Conservation (phyloP, 179 eudicot genomes). For the Patellifolia procumbens region DNA sequence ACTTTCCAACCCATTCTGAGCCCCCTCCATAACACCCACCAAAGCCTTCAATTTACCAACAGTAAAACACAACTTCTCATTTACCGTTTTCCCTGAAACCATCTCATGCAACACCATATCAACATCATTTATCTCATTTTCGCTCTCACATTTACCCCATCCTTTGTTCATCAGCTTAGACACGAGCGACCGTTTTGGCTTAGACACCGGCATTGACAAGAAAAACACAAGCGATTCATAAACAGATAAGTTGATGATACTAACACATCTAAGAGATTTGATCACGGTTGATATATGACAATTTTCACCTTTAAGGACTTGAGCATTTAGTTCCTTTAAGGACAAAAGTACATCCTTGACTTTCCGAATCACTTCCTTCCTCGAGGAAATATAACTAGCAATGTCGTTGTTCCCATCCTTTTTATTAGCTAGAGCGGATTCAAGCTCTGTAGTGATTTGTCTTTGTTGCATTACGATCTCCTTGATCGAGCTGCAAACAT, state of each 20-base stretch:
- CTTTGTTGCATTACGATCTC: conserved; percentile 13
- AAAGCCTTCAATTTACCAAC: conserved; percentile 17
- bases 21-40: conserved; percentile 5
- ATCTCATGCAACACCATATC: conserved; percentile 25
- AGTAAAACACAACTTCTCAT: conserved; percentile 6
- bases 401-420: neutral
- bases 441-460: neutral
- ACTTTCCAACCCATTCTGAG: conserved; percentile 28
- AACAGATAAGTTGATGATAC: conserved; percentile 28
- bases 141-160: neutral
- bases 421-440: neutral
- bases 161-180: conserved; percentile 26
- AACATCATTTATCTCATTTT: conserved; percentile 20
- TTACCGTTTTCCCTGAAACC: neutral
- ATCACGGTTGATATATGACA: conserved; percentile 20
- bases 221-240: conserved; percentile 32
- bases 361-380: conserved; percentile 22
- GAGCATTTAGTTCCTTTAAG: conserved; percentile 3
- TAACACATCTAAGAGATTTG: conserved; percentile 36
- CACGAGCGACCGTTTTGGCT: conserved; percentile 26
- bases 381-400: conserved; percentile 4
- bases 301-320: conserved; percentile 14
- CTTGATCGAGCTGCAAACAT: conserved; percentile 17
- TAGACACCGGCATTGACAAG: conserved; percentile 33
- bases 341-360: neutral